Evolutionary conservation across 2,329 filamentous ascomycete species (phyloP).

Genomic region (Trichoderma pleuroti): DNA sequence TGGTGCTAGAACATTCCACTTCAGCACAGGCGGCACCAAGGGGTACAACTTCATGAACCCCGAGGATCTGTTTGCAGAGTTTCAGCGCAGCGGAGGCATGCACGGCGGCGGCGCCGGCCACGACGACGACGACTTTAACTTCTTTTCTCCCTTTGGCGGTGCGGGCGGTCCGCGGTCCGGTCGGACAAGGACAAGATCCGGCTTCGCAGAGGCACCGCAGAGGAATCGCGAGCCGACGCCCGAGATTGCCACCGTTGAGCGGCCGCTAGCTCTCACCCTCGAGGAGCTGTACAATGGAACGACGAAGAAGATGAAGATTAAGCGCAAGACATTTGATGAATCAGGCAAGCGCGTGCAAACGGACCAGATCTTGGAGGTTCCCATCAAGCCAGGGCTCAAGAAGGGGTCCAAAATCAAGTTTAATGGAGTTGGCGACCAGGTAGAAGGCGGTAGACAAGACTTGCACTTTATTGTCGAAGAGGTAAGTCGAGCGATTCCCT

Average conservation of each 20-base stretch:
- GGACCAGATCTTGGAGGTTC: slow-evolving; percentile 88
- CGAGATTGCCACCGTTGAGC: slow-evolving; percentile 88
- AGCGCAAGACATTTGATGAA: slow-evolving; percentile 89
- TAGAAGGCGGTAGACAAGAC: slow-evolving; percentile 93
- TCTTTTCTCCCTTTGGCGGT: slow-evolving; percentile 51
- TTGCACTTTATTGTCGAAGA: slow-evolving; percentile 92
- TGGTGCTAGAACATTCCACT: slow-evolving; percentile 58
- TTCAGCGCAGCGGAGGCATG: slow-evolving; percentile 59
- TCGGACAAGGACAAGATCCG: slow-evolving; percentile 43
- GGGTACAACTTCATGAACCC: slow-evolving; percentile 83
- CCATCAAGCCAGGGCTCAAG: slow-evolving; percentile 93
- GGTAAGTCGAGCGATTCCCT: slow-evolving; percentile 51
- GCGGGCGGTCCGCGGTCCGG: slow-evolving; percentile 33
- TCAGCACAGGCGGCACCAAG: slow-evolving; percentile 51
- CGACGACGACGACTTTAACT: slow-evolving; percentile 46
- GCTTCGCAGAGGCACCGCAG: slow-evolving; percentile 33
- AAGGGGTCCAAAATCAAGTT: slow-evolving; percentile 99
- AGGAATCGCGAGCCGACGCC: slow-evolving; percentile 52
- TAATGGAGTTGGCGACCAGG: slow-evolving; percentile 93
- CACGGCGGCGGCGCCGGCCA: slow-evolving; percentile 35
- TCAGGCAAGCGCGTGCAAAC: slow-evolving; percentile 80
- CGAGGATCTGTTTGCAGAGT: slow-evolving; percentile 80
- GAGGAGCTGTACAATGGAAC: slow-evolving; percentile 86
- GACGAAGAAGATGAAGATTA: slow-evolving; percentile 97
- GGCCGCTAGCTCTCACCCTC: slow-evolving; percentile 72